Evolutionary conservation across 2,329 filamentous ascomycete genomes (phyloP).

Genomic region (Colletotrichum salicis): DNA sequence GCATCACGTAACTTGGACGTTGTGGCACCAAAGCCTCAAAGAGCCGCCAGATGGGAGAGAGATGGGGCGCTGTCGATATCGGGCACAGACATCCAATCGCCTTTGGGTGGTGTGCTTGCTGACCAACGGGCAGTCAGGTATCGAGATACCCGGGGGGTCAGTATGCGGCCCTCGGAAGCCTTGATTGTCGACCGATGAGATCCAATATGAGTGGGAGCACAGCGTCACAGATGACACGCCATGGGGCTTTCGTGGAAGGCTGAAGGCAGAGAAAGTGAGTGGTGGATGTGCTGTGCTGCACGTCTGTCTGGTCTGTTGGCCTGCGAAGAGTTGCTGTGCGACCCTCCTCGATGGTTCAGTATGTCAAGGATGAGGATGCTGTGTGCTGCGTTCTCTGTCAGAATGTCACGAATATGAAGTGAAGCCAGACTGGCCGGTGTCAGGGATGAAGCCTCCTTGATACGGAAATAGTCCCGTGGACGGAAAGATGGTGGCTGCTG

Average conservation of each 20-base stretch:
- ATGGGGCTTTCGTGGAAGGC: not conserved
- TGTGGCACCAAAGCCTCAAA: conserved; percentile 11
- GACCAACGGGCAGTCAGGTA: conserved; percentile 16
- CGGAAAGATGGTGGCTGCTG: conserved; percentile 3
- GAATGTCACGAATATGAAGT: not conserved
- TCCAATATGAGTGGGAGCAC: conserved; percentile 7
- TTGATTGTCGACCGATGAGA: not conserved
- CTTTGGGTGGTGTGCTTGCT: not conserved
- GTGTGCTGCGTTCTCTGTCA: conserved; percentile 11
- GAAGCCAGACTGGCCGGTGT: not conserved
- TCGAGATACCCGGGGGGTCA: not conserved
- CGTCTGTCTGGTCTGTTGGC: not conserved
- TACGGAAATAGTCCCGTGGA: conserved; percentile 27
- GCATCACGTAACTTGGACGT: conserved; percentile 11
- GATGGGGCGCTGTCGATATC: conserved; percentile 3
- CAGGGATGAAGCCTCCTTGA: not conserved
- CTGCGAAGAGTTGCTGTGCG: not conserved
- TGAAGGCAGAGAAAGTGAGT: not conserved
- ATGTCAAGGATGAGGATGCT: not conserved
- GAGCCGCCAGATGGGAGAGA: conserved; percentile 15
- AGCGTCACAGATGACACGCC: conserved; percentile 11
- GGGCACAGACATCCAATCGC: not conserved
- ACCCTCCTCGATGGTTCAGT: not conserved
- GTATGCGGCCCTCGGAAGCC: not conserved
- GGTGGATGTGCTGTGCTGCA: not conserved